Percentiles rank a stretch among this genome's conserved stretches.
Conservation (phyloP, 257 asterid genomes). For the Penstemon barbatus region DNA sequence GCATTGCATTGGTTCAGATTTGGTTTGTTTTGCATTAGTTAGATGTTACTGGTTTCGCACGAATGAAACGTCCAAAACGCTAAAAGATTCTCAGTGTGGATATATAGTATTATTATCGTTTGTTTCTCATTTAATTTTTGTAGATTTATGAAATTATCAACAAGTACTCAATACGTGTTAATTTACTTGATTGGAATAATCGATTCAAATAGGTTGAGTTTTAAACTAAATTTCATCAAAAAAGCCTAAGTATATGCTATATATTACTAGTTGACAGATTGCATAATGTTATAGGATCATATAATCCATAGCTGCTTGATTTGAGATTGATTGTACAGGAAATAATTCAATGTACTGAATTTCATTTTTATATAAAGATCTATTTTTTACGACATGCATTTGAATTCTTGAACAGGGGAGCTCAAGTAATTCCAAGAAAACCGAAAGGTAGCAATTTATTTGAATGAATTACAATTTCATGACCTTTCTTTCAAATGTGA, state of each 20-base stretch:
- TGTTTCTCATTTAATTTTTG: not conserved
- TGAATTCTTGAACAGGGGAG: conserved; percentile 44
- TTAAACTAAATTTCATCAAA: too few species aligned
- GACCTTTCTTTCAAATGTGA: not conserved
- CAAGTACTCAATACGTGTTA: not conserved
- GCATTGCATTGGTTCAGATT: not conserved
- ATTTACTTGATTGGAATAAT: too few species aligned
- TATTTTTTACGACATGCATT: not conserved
- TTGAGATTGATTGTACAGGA: too few species aligned
- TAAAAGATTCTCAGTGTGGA: conserved; percentile 4
- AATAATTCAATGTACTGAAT: not conserved
- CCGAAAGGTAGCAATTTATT: conserved; percentile 34
- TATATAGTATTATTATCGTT: not conserved
- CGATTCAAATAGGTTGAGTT: too few species aligned
- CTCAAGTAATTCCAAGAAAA: conserved; percentile 39
- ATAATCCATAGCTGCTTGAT: too few species aligned
- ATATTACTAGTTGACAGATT: too few species aligned
- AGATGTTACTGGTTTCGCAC: not conserved
- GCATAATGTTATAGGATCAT: too few species aligned
- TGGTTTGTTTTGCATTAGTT: not conserved
- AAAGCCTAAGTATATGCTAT: too few species aligned
- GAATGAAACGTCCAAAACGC: not conserved
- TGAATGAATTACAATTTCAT: conserved; percentile 8
- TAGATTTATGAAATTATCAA: not conserved
- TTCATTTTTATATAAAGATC: not conserved